These are phyloP conservation scores for Hanseniaspora occidentalis DNA, from an alignment of 805 yeast species.

Conservation along the genomic window DNA sequence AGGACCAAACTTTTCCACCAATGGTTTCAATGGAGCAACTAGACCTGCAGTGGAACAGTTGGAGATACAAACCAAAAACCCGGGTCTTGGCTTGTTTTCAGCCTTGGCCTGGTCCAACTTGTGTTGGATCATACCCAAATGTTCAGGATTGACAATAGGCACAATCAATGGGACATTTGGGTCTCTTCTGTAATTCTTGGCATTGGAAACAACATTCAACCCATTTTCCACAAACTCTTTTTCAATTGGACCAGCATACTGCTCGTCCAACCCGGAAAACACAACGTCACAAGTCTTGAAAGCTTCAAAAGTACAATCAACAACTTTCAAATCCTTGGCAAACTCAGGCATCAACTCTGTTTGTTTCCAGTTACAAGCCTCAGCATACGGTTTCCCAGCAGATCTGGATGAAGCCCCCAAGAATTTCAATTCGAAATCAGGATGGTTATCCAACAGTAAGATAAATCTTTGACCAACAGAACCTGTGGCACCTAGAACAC, in stretches of 20 bases:
- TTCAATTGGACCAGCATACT: slow-evolving; percentile 87
- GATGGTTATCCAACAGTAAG: slow-evolving; percentile 70
- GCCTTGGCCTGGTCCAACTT: slow-evolving; percentile 42
- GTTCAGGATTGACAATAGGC: slow-evolving; percentile 91
- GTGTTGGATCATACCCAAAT: slow-evolving; percentile 58
- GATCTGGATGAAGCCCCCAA: slow-evolving; percentile 91
- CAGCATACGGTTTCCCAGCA: slow-evolving; percentile 77
- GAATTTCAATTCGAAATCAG: slow-evolving; percentile 72
- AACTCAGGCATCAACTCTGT: slow-evolving; percentile 64
- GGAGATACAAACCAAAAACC: slow-evolving; percentile 87
- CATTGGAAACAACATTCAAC: slow-evolving; percentile 79
- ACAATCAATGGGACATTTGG: slow-evolving; percentile 84
- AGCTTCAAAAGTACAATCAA: slow-evolving; percentile 62
- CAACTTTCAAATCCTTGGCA: slow-evolving; percentile 52
- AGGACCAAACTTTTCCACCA: slow-evolving; percentile 83
- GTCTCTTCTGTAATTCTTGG: slow-evolving; percentile 88
- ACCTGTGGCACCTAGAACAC: slow-evolving; percentile 97
- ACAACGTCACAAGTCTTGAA: slow-evolving; percentile 89
- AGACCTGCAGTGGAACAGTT: slow-evolving; percentile 98
- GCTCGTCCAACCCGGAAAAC: slow-evolving; percentile 89
- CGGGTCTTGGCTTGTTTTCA: slow-evolving; percentile 47
- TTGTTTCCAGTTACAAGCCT: slow-evolving; percentile 93
- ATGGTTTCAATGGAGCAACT: slow-evolving; percentile 93
- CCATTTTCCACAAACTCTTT: slow-evolving; percentile 73
- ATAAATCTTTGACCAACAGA: slow-evolving; percentile 96